These are phyloP conservation scores for Podospora pseudocomata DNA, from an alignment of 495 filamentous ascomycete species.

Conservation along the genomic window DNA sequence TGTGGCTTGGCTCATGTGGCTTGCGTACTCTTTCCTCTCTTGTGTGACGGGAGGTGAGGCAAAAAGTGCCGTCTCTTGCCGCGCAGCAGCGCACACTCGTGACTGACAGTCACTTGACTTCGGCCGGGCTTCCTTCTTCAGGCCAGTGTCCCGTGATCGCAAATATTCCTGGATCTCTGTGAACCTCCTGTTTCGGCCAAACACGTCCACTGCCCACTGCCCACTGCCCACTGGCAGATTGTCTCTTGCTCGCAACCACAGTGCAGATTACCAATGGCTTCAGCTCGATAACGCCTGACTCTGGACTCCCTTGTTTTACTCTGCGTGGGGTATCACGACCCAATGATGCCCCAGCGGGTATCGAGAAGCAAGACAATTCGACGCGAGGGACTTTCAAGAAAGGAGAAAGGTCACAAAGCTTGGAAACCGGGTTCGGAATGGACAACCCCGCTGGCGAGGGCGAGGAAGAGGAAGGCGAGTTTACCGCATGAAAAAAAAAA, in stretches of 20 bases:
- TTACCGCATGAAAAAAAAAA: neutral
- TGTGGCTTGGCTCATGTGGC: slow-evolving; percentile 5
- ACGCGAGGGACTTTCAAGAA: neutral
- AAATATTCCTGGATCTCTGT: neutral
- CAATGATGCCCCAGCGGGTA: neutral
- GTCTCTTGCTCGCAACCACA: neutral
- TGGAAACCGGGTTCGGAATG: neutral
- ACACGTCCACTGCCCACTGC: neutral
- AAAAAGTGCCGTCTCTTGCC: slow-evolving; percentile 18
- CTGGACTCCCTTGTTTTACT: too few species aligned
- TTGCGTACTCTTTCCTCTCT: neutral
- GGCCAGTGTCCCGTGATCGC: neutral
- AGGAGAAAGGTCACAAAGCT: neutral
- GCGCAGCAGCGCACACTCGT: slow-evolving; percentile 6
- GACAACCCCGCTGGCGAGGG: neutral
- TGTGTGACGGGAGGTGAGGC: neutral
- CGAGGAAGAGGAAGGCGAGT: neutral
- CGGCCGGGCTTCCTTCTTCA: neutral
- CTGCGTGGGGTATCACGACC: neutral
- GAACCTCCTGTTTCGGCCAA: slow-evolving; percentile 4
- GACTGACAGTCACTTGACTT: slow-evolving; percentile 4
- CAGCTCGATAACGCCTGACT: neutral
- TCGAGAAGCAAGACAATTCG: neutral
- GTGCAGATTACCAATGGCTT: neutral
- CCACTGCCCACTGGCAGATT: neutral